Evolutionary conservation across 139 green algal genomes (phyloP).

Genomic region (Ulvella scutata): DNA sequence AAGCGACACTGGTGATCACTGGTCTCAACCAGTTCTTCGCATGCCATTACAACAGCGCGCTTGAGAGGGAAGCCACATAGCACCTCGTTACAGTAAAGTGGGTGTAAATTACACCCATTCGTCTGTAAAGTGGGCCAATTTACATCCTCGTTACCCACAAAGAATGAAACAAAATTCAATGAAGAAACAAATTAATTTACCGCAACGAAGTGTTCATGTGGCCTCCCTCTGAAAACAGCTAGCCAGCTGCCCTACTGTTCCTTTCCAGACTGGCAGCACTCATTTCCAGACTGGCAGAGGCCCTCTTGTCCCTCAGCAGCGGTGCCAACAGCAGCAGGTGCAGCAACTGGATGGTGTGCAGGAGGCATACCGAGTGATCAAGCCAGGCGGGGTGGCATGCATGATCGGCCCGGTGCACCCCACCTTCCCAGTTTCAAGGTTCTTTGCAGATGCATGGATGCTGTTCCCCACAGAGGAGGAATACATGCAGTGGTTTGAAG

Average conservation of each 20-base stretch:
- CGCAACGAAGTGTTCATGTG: too few relatives aligned
- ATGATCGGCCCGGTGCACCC: constrained; percentile 87
- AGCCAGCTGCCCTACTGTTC: too few relatives aligned
- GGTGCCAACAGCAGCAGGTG: too few relatives aligned
- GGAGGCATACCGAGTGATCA: constrained; percentile 81
- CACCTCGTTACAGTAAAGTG: background rate
- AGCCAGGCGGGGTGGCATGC: constrained; percentile 76
- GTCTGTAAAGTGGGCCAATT: background rate
- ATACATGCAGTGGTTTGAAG: constrained; percentile 90
- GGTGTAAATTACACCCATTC: background rate
- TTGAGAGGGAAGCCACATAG: background rate
- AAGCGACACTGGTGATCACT: too few relatives aligned
- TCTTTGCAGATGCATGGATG: constrained; percentile 91
- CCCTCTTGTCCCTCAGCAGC: too few relatives aligned
- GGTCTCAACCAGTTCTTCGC: too few relatives aligned
- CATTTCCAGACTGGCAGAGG: too few relatives aligned
- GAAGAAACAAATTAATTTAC: too few relatives aligned
- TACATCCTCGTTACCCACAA: background rate
- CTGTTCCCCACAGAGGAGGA: constrained; percentile 90
- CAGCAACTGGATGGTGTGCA: constrained; percentile 14
- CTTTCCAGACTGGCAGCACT: too few relatives aligned
- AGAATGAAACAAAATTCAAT: too few relatives aligned
- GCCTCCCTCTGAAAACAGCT: too few relatives aligned
- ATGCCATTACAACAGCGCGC: too few relatives aligned
- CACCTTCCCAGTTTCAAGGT: constrained; percentile 62